These are phyloP conservation scores for Cladosporium sphaerospermum DNA, from an alignment of 2,329 filamentous ascomycete species.

Conservation along the genomic window DNA sequence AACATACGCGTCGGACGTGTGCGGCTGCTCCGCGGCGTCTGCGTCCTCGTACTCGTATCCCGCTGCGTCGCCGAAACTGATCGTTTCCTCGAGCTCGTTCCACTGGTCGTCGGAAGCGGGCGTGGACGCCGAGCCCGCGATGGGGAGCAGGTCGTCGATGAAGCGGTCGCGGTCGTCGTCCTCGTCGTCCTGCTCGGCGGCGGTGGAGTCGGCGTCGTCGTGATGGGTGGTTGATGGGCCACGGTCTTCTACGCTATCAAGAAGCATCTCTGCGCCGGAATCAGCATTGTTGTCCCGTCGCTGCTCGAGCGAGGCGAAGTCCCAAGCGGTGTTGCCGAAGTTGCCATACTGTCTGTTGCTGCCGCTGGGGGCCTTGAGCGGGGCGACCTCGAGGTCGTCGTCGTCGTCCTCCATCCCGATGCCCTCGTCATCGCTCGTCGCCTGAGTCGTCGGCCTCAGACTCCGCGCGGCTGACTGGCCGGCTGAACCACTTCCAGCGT, in stretches of 20 bases:
- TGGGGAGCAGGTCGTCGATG: background rate
- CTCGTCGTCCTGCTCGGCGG: slow-evolving; percentile 3
- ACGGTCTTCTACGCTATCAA: slow-evolving; percentile 5
- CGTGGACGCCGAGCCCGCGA: background rate
- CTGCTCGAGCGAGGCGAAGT: slow-evolving; percentile 1
- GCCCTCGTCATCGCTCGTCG: slow-evolving; percentile 12
- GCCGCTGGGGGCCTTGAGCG: too few relatives aligned
- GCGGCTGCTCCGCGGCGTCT: background rate
- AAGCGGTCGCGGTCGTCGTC: background rate
- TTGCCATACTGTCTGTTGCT: slow-evolving; percentile 7
- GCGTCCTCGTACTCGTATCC: background rate
- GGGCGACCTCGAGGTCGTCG: background rate
- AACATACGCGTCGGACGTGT: background rate
- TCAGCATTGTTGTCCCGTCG: slow-evolving; percentile 2
- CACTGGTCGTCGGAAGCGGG: background rate
- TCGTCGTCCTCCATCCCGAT: slow-evolving; percentile 6
- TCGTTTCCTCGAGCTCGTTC: background rate
- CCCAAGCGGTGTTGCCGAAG: slow-evolving; percentile 2
- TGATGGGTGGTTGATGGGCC: background rate
- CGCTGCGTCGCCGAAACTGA: background rate
- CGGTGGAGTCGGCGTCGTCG: slow-evolving; percentile 5
- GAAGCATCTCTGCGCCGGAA: slow-evolving; percentile 10
- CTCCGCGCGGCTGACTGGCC: slow-evolving; percentile 6
- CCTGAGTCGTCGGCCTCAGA: slow-evolving; percentile 10
- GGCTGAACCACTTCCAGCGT: slow-evolving; percentile 9